These are phyloP conservation scores for Entoloma clypeatum DNA, from an alignment of 1,284 basidiomycete genomes.

Conservation along the genomic window DNA sequence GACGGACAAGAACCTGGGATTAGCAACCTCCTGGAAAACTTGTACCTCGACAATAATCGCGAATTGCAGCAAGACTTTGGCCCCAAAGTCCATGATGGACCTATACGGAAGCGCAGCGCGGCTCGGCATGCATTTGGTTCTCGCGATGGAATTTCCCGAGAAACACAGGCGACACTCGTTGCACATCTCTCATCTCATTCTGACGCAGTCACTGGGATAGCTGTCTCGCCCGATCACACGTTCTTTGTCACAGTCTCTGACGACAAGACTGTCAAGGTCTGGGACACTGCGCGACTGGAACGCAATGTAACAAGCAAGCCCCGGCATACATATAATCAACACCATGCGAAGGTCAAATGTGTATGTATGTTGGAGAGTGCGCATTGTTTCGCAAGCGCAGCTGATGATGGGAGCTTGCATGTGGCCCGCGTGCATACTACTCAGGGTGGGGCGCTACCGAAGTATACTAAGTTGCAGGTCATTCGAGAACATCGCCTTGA, in stretches of 20 bases:
- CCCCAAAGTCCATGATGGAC: constrained; percentile 77
- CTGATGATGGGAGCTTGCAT: constrained; percentile 82
- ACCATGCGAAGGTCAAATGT: constrained; percentile 76
- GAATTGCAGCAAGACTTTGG: constrained; percentile 89
- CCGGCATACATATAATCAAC: constrained; percentile 72
- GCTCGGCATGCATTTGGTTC: constrained; percentile 60
- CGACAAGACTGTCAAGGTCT: constrained; percentile 35
- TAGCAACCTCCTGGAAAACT: constrained; percentile 79
- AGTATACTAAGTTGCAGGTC: constrained; percentile 76
- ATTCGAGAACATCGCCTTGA: constrained; percentile 73
- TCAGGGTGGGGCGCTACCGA: constrained; percentile 61
- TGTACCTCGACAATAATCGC: constrained; percentile 84
- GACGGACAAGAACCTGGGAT: constrained; percentile 88
- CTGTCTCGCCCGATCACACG: constrained; percentile 88
- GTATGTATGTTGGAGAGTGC: constrained; percentile 80
- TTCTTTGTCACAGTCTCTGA: constrained; percentile 77
- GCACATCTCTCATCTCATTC: constrained; percentile 86
- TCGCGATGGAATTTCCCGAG: constrained; percentile 53
- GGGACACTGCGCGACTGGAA: constrained; percentile 50
- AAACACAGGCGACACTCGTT: constrained; percentile 74
- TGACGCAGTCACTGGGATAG: constrained; percentile 75
- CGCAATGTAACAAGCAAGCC: constrained; percentile 69
- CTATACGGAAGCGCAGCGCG: constrained; percentile 69
- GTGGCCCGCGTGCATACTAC: constrained; percentile 77
- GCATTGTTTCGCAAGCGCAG: constrained; percentile 87